These are phyloP conservation scores for Plectosphaerella cucumerina DNA, from an alignment of 2,329 filamentous ascomycete species.

Conservation along the genomic window DNA sequence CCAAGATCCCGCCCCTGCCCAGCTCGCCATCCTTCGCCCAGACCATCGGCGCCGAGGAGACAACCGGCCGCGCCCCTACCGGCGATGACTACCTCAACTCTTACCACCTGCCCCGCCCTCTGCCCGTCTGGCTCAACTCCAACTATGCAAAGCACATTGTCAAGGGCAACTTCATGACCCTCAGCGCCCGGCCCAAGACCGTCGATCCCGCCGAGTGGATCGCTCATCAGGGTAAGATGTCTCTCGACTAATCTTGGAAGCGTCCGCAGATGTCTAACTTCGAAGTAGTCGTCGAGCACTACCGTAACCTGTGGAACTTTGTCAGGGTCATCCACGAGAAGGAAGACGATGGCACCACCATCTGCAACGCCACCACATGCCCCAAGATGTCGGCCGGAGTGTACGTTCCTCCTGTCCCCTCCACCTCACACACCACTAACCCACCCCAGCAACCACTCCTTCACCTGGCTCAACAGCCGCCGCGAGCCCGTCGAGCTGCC, in stretches of 20 bases:
- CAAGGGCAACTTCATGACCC: constrained; percentile 95
- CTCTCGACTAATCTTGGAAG: not conserved
- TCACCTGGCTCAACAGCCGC: constrained; percentile 90
- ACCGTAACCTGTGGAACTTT: constrained; percentile 83
- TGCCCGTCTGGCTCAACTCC: constrained; percentile 72
- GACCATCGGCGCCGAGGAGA: constrained; percentile 65
- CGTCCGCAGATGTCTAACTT: no score
- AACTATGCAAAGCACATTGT: constrained; percentile 81
- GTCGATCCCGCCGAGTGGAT: constrained; percentile 95
- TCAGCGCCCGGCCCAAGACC: constrained; percentile 88
- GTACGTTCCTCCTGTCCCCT: constrained; percentile 47
- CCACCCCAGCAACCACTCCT: constrained; percentile 75
- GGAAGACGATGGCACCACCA: constrained; percentile 70
- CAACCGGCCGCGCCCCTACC: constrained; percentile 40
- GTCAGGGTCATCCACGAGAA: constrained; percentile 84
- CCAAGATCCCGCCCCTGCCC: constrained; percentile 57
- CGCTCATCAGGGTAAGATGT: constrained; percentile 76
- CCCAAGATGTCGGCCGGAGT: constrained; percentile 91
- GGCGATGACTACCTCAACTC: constrained; percentile 53
- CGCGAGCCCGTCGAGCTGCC: constrained; percentile 88
- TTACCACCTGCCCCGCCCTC: constrained; percentile 61
- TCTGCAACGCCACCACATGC: constrained; percentile 81
- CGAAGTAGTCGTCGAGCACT: constrained; percentile 79
- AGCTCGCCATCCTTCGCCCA: constrained; percentile 61
- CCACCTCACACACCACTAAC: not conserved